Evolutionary conservation across 805 yeast species (phyloP).

Genomic region (Candida qinlingensis): DNA sequence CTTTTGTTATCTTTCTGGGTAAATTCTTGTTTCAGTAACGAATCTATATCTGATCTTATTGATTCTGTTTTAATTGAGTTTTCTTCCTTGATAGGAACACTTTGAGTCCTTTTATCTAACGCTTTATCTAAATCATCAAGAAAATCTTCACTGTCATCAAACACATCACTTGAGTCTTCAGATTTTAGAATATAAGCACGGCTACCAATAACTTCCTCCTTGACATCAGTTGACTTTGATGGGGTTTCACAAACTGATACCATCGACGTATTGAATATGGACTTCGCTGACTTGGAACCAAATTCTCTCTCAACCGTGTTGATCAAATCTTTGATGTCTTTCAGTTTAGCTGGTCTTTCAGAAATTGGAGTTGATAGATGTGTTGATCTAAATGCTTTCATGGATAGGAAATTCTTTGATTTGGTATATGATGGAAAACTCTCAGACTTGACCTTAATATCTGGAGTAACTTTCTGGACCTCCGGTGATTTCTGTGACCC

Average conservation of each 20-base stretch:
- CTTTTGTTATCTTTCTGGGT: neutral
- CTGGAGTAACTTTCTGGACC: neutral
- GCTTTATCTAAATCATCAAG: constrained; percentile 14
- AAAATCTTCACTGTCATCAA: constrained; percentile 25
- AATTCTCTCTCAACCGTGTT: constrained; percentile 10
- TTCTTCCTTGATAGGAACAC: neutral
- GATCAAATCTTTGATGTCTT: constrained; percentile 17
- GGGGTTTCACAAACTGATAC: constrained; percentile 10
- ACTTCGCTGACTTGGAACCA: constrained; percentile 2
- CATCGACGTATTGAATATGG: constrained; percentile 5
- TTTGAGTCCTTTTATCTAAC: constrained; percentile 4
- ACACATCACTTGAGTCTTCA: constrained; percentile 19
- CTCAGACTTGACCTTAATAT: constrained; percentile 1
- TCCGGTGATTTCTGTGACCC: constrained; percentile 16
- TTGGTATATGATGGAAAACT: neutral
- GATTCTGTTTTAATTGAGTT: neutral
- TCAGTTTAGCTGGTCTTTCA: constrained; percentile 3
- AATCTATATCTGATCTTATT: neutral
- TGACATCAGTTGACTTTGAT: constrained; percentile 5
- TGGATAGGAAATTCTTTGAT: neutral
- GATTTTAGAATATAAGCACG: neutral
- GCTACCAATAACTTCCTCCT: neutral
- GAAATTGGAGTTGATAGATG: constrained; percentile 8
- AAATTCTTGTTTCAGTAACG: neutral
- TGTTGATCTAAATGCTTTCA: constrained; percentile 4